A percentile compares a stretch with the other conserved stretches of the same genome.
phyloP scores from a whole-genome alignment of 2,329 filamentous ascomycete genomes.

The Diaporthe citrichinensis region DNA sequence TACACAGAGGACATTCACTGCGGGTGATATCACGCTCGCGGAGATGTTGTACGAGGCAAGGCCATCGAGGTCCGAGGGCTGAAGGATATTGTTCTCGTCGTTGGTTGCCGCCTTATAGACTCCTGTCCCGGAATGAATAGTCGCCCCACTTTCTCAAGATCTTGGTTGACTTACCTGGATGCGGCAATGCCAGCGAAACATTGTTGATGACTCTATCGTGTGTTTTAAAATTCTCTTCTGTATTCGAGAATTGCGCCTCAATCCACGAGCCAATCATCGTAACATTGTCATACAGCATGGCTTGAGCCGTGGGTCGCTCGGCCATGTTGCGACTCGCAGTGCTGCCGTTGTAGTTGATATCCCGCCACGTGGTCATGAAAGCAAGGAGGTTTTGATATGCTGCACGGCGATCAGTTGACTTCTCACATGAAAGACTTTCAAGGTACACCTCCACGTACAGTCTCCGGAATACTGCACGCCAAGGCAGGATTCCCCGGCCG shows the following conservation, averaged over 20 bases:
- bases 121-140: constrained; percentile 49
- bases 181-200: constrained; percentile 83
- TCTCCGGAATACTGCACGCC: constrained; percentile 79
- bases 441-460: constrained; percentile 50
- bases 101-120: constrained; percentile 76
- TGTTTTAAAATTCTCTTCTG: constrained; percentile 62
- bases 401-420: too few species aligned
- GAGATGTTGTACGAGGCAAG: constrained; percentile 77
- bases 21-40: constrained; percentile 79
- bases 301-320: constrained; percentile 71
- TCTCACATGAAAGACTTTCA: too few species aligned
- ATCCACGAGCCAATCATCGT: constrained; percentile 81
- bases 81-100: constrained; percentile 74
- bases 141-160: neutral
- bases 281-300: constrained; percentile 79
- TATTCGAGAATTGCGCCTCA: constrained; percentile 66
- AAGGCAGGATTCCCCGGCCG: constrained; percentile 71
- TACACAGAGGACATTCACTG: constrained; percentile 80
- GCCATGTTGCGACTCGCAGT: constrained; percentile 56
- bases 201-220: constrained; percentile 78
- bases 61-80: constrained; percentile 75
- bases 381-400: constrained; percentile 78
- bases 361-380: constrained; percentile 71
- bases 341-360: constrained; percentile 59
- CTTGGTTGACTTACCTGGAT: constrained; percentile 61